Conservation (phyloP, 345 rosid species). For the Microcos paniculata region DNA sequence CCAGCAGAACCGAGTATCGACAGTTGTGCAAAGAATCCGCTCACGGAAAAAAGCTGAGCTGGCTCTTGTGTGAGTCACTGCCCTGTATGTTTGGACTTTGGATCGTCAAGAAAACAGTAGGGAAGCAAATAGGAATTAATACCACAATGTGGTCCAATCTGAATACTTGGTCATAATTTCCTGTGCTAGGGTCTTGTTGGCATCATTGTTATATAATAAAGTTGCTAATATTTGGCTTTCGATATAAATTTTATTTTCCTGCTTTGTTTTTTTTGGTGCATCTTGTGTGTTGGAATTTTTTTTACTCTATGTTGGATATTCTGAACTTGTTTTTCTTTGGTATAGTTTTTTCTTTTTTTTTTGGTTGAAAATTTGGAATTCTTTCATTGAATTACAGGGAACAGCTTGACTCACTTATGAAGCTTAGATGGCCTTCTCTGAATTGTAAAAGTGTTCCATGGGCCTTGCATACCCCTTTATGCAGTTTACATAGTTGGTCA, state of each 20-base stretch:
- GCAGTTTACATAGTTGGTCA: conserved; percentile 77
- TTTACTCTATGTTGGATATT: background rate
- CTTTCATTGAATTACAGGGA: conserved; percentile 82
- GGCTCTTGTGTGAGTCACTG: conserved; percentile 78
- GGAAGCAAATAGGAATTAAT: conserved; percentile 19
- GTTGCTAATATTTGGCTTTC: conserved; percentile 7
- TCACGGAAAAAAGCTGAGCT: conserved; percentile 60
- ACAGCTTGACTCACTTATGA: conserved; percentile 78
- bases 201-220: conserved; percentile 20
- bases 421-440: conserved; percentile 75
- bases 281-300: conserved; percentile 10
- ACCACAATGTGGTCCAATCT: conserved; percentile 18
- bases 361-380: conserved; percentile 42
- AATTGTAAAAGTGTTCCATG: conserved; percentile 71
- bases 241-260: background rate
- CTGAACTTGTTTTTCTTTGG: conserved; percentile 21
- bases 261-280: conserved; percentile 16
- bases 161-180: conserved; percentile 21
- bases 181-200: conserved; percentile 22
- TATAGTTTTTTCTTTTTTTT: conserved; percentile 9
- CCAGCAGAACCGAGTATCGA: conserved; percentile 69
- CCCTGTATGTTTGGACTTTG: conserved; percentile 42
- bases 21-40: conserved; percentile 76
- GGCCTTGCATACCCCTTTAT: conserved; percentile 64
- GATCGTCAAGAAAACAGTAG: conserved; percentile 25